A percentile compares a stretch with the other conserved stretches of the same genome.
Evolutionary conservation across 768 basidiomycete species (phyloP).

Genomic region (Suillus americanus): DNA sequence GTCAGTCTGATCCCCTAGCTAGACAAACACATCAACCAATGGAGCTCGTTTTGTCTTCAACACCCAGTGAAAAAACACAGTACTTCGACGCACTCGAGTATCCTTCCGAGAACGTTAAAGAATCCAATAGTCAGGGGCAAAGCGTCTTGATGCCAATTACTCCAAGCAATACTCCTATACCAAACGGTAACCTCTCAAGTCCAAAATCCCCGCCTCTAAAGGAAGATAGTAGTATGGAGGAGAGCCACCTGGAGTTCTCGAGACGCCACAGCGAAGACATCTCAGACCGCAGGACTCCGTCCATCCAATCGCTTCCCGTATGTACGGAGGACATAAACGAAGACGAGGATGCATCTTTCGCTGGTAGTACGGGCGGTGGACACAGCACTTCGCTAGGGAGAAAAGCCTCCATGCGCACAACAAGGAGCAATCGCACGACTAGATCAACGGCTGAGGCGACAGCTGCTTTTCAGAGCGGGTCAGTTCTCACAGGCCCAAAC

Average conservation of each 20-base stretch:
- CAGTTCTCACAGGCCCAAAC: constrained; percentile 50
- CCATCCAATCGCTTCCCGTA: constrained; percentile 25
- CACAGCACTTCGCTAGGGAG: constrained; percentile 10
- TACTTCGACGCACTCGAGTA: constrained; percentile 47
- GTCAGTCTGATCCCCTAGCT: neutral
- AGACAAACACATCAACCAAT: neutral
- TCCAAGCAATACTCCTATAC: constrained; percentile 2
- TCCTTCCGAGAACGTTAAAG: neutral
- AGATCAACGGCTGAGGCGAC: constrained; percentile 10
- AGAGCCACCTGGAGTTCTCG: neutral
- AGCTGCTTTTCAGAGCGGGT: constrained; percentile 51
- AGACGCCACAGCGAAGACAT: neutral
- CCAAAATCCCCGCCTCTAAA: neutral
- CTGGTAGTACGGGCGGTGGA: neutral
- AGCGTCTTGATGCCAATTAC: neutral
- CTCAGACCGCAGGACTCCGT: constrained; percentile 11
- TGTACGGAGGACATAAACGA: constrained; percentile 11
- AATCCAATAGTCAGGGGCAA: neutral
- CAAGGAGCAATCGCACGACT: constrained; percentile 17
- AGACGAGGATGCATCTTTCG: constrained; percentile 7
- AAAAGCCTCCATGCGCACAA: constrained; percentile 23
- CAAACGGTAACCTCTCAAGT: neutral
- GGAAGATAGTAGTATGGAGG: neutral
- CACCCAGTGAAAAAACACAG: constrained; percentile 33
- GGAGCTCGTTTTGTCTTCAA: constrained; percentile 6